Evolutionary conservation across 2,329 filamentous ascomycete genomes (phyloP), one percentile per base, ranked within the genome.

Genomic region (Nemania diffusa): DNA sequence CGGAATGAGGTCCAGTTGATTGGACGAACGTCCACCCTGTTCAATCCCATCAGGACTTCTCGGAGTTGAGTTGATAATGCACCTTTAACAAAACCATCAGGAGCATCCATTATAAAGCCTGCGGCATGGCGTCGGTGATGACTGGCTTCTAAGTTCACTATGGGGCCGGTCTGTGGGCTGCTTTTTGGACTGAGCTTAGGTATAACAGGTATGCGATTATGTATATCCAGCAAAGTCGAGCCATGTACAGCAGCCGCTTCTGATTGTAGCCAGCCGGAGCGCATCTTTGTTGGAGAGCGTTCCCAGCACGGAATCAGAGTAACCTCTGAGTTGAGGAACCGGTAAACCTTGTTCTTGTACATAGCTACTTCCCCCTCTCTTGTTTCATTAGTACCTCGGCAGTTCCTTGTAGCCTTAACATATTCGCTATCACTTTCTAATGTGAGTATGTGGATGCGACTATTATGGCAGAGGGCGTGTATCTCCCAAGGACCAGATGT

Each of bases 241-340:
- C 60, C 67, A 26, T 63, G 57, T 17, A 69, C 64, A 20, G 64
- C 64, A 15, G 67, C 62, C 1, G 60, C 64, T 58, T 69, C 67
- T 13, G 67, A 69, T 46, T 62, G 67, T 17, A 69, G 62, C 53
- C 44, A 64, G 32, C 62, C 62, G 3, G 64, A 62, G 26, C 32
- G 53, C 34, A 62, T 56, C 27, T 65, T 65, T n/a, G 53, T 63
- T 8, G 60, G 60, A 2, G 60, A 56, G 17, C 68, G 62, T 37
- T 69, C 68, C 68, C 68, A 69, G 48, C 61, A 67, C 13, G 68
- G 58, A 22, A 67, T 60, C 8, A 69, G 29, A 26, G 57, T 65
- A 13, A 57, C 64, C 17, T 69, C 68, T 17, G 64, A 59, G 27
- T 67, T 68, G 5, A 67, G 61, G 50, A 69, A 69, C 34, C 32